Percentiles rank a stretch among this genome's conserved stretches.
Conservation (phyloP, 176 grass and related monocot genomes). For the Tuctoria greenei region DNA sequence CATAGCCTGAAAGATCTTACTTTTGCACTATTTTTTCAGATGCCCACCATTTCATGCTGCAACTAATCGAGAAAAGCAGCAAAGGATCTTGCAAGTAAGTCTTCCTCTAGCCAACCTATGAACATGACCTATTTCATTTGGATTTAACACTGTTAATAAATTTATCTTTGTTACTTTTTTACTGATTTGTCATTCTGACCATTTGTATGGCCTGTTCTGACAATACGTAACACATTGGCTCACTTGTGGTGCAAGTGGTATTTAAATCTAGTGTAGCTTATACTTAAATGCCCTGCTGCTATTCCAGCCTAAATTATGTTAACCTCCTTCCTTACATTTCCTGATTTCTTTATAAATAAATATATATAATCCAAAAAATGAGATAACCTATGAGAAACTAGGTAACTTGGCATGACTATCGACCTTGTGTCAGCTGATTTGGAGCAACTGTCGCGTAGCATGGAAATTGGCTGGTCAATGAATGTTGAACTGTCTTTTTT, state of each 20-base stretch:
- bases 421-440: not conserved
- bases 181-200: not conserved
- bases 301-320: not conserved
- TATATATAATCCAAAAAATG: not conserved
- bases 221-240: not conserved
- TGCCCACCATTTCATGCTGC: conserved; percentile 65
- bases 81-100: conserved; percentile 65
- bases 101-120: conserved; percentile 1
- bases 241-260: not conserved
- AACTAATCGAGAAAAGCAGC: conserved; percentile 70
- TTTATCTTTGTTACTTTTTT: conserved; percentile 2
- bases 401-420: not conserved
- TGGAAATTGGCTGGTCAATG: conserved; percentile 2
- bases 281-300: not conserved
- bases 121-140: not conserved
- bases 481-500: too few relatives aligned
- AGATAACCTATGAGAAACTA: not conserved
- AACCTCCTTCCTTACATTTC: not conserved
- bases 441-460: not conserved
- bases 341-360: not conserved
- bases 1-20: not conserved
- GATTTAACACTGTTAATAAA: not conserved
- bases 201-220: not conserved
- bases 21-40: conserved; percentile 38
- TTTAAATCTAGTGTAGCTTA: not conserved